These are phyloP conservation scores for Fomitopsis betulina DNA, from an alignment of 1,284 basidiomycete genomes.

Conservation along the genomic window DNA sequence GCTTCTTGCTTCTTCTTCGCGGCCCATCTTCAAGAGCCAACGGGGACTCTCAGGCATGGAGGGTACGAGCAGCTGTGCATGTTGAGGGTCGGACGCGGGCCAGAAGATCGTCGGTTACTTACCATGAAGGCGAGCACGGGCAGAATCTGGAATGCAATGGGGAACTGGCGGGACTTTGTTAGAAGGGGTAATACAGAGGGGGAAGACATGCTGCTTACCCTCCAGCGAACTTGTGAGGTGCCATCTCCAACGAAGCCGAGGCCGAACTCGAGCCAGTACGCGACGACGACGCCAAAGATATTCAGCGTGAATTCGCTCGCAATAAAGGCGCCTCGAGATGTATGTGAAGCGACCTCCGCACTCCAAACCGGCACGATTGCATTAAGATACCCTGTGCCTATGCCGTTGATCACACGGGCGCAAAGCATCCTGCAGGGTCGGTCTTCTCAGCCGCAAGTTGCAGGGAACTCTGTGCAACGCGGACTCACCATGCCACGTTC, in stretches of 20 bases:
- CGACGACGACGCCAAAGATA: constrained; percentile 49
- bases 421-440: constrained; percentile 38
- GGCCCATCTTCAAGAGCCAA: constrained; percentile 50
- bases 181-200: background rate
- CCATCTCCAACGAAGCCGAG: constrained; percentile 45
- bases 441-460: background rate
- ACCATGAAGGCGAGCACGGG: constrained; percentile 42
- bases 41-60: constrained; percentile 44
- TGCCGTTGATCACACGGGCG: constrained; percentile 47
- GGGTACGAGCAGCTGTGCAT: background rate
- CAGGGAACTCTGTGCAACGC: background rate
- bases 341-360: constrained; percentile 43
- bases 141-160: constrained; percentile 45
- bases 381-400: constrained; percentile 48
- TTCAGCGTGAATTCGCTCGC: constrained; percentile 37
- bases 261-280: constrained; percentile 52
- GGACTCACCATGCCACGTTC: constrained; percentile 39
- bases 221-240: constrained; percentile 36
- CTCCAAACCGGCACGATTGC: constrained; percentile 51
- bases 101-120: constrained; percentile 5
- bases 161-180: constrained; percentile 26
- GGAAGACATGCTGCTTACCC: constrained; percentile 24
- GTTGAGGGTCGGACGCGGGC: background rate
- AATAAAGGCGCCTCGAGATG: constrained; percentile 37
- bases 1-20: constrained; percentile 38